Evolutionary conservation across 768 basidiomycete species (phyloP).

Genomic region (Neoboletus subvelutipes): DNA sequence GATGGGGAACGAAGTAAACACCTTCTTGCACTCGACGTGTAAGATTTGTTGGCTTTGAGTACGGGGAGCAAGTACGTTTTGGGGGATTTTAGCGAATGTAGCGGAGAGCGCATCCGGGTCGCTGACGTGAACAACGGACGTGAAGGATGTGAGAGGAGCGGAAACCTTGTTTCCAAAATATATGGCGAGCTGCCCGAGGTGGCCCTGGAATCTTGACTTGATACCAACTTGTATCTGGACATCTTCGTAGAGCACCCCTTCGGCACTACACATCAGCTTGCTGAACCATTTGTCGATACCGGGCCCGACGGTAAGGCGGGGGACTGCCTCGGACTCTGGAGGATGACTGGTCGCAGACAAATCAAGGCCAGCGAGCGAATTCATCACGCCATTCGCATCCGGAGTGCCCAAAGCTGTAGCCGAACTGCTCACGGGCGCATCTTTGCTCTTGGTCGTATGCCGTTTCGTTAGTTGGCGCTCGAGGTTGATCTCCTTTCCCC

Average conservation of each 20-base stretch:
- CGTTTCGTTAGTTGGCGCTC: slow-evolving; percentile 66
- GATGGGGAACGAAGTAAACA: slow-evolving; percentile 74
- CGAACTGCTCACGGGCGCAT: slow-evolving; percentile 36
- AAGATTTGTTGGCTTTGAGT: slow-evolving; percentile 92
- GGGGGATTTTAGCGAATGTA: slow-evolving; percentile 88
- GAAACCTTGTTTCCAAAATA: slow-evolving; percentile 97
- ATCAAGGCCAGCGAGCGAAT: slow-evolving; percentile 82
- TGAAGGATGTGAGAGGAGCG: slow-evolving; percentile 87
- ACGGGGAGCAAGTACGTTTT: slow-evolving; percentile 73
- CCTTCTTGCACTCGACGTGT: slow-evolving; percentile 92
- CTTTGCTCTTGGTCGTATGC: slow-evolving; percentile 40
- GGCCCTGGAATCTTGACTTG: slow-evolving; percentile 95
- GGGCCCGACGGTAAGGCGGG: slow-evolving; percentile 63
- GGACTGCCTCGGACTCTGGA: slow-evolving; percentile 26
- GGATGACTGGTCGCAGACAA: slow-evolving; percentile 38
- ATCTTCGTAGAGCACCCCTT: slow-evolving; percentile 95
- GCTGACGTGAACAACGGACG: slow-evolving; percentile 71
- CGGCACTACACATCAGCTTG: slow-evolving; percentile 71
- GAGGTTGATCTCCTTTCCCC: slow-evolving; percentile 88
- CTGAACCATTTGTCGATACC: slow-evolving; percentile 89
- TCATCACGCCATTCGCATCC: slow-evolving; percentile 58
- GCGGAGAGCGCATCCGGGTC: slow-evolving; percentile 77
- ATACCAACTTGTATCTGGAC: slow-evolving; percentile 93
- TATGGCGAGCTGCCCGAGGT: slow-evolving; percentile 89
- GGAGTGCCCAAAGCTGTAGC: slow-evolving; percentile 36